Evolutionary conservation across 805 yeast genomes (phyloP).

Genomic region (Myxozyma monticola): DNA sequence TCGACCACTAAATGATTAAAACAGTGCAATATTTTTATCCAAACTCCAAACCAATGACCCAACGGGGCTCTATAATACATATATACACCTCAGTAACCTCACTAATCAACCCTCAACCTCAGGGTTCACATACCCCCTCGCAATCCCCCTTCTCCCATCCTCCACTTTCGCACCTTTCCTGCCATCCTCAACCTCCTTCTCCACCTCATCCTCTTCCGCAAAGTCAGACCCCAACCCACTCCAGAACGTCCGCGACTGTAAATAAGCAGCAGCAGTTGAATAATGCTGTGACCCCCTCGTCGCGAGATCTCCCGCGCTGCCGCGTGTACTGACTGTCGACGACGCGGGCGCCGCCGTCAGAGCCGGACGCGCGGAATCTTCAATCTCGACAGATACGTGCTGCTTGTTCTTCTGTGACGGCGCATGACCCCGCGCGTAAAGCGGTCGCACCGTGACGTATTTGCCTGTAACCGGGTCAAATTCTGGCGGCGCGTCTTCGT

Average conservation of each 20-base stretch:
- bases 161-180: constrained; percentile 71
- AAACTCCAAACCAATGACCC: too few species aligned
- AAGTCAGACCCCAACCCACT: constrained; percentile 89
- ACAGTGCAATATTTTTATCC: too few species aligned
- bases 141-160: constrained; percentile 83
- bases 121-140: constrained; percentile 65
- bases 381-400: constrained; percentile 62
- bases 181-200: constrained; percentile 31
- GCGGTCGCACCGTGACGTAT: constrained; percentile 70
- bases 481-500: constrained; percentile 58
- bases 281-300: constrained; percentile 64
- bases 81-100: not conserved
- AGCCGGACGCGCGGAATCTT: constrained; percentile 15
- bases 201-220: constrained; percentile 40
- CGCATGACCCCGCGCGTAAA: constrained; percentile 41
- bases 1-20: too few species aligned
- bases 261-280: constrained; percentile 79
- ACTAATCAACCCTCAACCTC: too few species aligned
- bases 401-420: constrained; percentile 60
- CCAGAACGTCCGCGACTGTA: constrained; percentile 74
- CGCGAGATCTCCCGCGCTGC: constrained; percentile 56
- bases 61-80: not conserved
- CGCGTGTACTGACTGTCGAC: constrained; percentile 25
- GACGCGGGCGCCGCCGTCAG: not conserved
- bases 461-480: constrained; percentile 88